Evolutionary conservation across 768 basidiomycete genomes (phyloP).

Genomic region (Glaciozyma antarctica): DNA sequence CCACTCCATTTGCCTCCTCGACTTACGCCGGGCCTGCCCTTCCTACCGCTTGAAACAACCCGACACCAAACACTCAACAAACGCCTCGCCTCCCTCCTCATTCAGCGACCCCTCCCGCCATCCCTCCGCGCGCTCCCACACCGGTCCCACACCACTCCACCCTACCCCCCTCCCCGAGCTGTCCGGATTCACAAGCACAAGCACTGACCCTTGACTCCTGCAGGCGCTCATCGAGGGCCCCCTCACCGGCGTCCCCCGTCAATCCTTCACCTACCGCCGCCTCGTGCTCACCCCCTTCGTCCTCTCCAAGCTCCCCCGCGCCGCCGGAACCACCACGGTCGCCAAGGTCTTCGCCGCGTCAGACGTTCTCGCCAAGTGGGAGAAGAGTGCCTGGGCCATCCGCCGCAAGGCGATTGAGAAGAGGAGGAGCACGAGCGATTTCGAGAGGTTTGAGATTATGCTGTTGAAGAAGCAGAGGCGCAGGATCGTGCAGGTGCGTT

Average conservation of each 20-base stretch:
- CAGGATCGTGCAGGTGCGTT: constrained; percentile 22
- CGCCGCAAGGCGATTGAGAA: constrained; percentile 64
- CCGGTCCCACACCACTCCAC: too few relatives aligned
- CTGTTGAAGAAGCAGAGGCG: constrained; percentile 78
- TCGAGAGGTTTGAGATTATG: constrained; percentile 80
- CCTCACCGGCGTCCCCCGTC: constrained; percentile 79
- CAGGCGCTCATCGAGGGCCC: constrained; percentile 96
- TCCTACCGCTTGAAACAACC: too few relatives aligned
- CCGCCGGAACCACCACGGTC: constrained; percentile 67
- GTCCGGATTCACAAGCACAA: background rate
- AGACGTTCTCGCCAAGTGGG: constrained; percentile 76
- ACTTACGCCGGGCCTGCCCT: background rate
- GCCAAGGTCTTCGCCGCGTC: constrained; percentile 83
- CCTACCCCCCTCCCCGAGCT: too few relatives aligned
- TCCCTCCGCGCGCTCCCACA: background rate
- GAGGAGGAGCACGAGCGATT: constrained; percentile 73
- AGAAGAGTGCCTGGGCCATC: constrained; percentile 75
- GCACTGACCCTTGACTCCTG: background rate
- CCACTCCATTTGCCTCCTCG: background rate
- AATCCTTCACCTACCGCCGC: constrained; percentile 82
- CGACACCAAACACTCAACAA: too few relatives aligned
- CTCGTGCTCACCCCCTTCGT: constrained; percentile 79
- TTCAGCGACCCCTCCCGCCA: background rate
- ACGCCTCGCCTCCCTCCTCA: background rate
- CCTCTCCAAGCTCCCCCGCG: constrained; percentile 75